Evolutionary conservation across 2,329 filamentous ascomycete species (phyloP), one percentile per base, ranked within the genome.

Genomic region (Pleomassaria siparia): DNA sequence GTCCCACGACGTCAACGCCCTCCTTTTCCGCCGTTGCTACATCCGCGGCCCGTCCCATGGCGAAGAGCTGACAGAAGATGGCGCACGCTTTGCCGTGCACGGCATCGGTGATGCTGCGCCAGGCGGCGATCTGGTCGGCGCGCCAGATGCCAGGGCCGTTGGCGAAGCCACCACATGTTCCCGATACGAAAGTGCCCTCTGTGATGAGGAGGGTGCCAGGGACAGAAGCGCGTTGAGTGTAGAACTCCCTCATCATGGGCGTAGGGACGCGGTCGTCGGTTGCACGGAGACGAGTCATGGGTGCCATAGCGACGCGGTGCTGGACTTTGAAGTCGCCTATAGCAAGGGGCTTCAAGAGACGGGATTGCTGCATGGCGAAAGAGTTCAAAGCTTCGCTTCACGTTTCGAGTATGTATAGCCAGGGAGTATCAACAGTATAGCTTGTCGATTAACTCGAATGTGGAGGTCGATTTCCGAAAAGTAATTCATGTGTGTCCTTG

Each of bases 141-240:
- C 54, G 45, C 42, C 59, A 67, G 3, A 67, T 40, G 7, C 64
- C 64, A 13, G 64, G 56, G 3, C 60, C 59, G 49, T 80, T 77
- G 28, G 64, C 65, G 55, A 72, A 76, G 40, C 76, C 72, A 29
- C 74, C 75, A 32, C 40, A 29, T 10, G 72, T 72, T 42, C 69
- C 64, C 58, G 63, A 77, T 63, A 72, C 79, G 70, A 74, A 74
- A 7, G 78, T 80, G 2, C 73, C 81, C 60, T 85, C 82, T 2
- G 75, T 76, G 50, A 85, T 79, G 15, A 86, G 59, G 2, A 86
- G 68, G 0, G 80, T 83, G 15, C 80, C 80, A 1, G 75, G 72
- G 1, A 74, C 67, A 12, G 69, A 70, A 35, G 71, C 76, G 28
- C 80, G 74, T 55, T 83, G 79, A 6, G 64, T 65, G 57, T 82